Evolutionary conservation across 352 stramenopile species (phyloP).

Genomic region (Pilasporangium apinafurcum): DNA sequence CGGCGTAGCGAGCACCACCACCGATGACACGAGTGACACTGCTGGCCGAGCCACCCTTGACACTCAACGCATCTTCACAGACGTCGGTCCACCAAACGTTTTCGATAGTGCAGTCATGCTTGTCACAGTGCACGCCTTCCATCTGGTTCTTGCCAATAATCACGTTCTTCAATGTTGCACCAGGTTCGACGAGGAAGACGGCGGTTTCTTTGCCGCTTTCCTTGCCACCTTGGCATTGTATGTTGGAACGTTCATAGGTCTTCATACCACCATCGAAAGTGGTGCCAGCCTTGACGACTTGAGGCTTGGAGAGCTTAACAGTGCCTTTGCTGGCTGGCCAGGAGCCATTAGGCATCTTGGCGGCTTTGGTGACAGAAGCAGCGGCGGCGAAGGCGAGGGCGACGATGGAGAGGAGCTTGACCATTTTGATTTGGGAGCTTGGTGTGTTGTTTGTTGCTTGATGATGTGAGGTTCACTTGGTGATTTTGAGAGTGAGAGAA

Average conservation of each 20-base stretch:
- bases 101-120: conserved; percentile 32
- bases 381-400: not conserved
- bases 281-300: conserved; percentile 25
- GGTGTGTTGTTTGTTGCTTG: no score
- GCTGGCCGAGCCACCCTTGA: conserved; percentile 30
- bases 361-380: not conserved
- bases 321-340: conserved; percentile 14
- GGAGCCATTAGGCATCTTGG: conserved; percentile 9
- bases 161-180: conserved; percentile 45
- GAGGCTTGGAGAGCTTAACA: conserved; percentile 15
- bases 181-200: conserved; percentile 36
- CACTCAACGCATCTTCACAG: conserved; percentile 33
- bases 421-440: no score
- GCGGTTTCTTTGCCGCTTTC: conserved; percentile 16
- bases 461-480: no score
- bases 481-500: no score
- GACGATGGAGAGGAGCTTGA: conserved; percentile 11
- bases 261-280: conserved; percentile 47
- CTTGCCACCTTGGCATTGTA: conserved; percentile 24
- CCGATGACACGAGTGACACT: conserved; percentile 24
- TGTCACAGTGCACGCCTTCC: conserved; percentile 38
- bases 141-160: conserved; percentile 50
- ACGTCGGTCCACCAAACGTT: conserved; percentile 54
- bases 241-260: conserved; percentile 47
- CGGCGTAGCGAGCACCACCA: conserved; percentile 26